Conservation (phyloP, 306 rosid species). For the Rosa multiflora region DNA sequence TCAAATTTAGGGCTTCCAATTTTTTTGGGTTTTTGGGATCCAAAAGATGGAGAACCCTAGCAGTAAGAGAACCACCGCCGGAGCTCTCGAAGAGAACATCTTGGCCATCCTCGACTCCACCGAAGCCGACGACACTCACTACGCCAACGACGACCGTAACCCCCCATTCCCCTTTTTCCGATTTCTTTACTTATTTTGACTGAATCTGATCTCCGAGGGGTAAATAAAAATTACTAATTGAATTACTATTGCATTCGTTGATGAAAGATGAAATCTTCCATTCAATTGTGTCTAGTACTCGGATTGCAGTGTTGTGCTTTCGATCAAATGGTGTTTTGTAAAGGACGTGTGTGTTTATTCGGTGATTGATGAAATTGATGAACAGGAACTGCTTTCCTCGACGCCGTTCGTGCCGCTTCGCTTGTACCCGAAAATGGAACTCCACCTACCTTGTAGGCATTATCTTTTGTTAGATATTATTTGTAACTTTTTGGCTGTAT, state of each 20-base stretch:
- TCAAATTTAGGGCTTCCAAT: conserved; percentile 19
- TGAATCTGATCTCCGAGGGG: conserved; percentile 15
- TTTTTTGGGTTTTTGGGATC: neutral
- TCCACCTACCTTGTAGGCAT: conserved; percentile 51
- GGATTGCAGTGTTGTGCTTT: neutral
- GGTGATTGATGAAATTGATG: conserved; percentile 18
- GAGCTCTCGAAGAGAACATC: conserved; percentile 60
- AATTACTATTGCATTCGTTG: neutral
- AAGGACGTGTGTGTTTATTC: neutral
- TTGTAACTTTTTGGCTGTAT: neutral
- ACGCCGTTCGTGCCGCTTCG: conserved; percentile 73
- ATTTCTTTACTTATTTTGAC: neutral
- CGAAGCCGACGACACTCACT: conserved; percentile 56
- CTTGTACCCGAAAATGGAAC: conserved; percentile 48
- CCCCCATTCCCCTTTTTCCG: neutral
- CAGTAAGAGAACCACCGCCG: conserved; percentile 29
- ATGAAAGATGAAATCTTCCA: neutral
- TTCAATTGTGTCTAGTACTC: neutral
- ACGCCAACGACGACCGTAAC: conserved; percentile 70
- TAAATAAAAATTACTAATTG: neutral
- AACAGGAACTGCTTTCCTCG: conserved; percentile 70
- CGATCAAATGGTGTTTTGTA: neutral
- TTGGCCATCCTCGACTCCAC: conserved; percentile 68
- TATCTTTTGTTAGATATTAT: neutral
- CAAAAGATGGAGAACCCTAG: conserved; percentile 44